phyloP scores from a whole-genome alignment of 78 protist genomes.

The Dictyostelium brefeldianum region DNA sequence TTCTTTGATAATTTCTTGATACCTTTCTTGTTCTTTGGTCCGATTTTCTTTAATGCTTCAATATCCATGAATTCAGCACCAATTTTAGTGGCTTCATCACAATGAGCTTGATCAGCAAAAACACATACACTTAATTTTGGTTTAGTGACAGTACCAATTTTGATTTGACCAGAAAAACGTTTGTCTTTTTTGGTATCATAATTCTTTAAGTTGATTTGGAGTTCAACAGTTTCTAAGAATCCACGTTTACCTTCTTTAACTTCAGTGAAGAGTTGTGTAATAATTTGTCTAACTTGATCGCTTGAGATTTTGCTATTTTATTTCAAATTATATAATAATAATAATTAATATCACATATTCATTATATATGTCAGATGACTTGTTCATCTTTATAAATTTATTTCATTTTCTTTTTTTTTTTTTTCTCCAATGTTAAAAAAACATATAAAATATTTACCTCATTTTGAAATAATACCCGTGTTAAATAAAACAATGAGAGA shows the following conservation, averaged over 20 bases:
- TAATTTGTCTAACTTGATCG: conserved; percentile 72
- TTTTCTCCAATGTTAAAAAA: background rate
- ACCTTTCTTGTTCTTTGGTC: conserved; percentile 99
- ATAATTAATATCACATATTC: no score
- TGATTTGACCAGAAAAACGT: conserved; percentile 98
- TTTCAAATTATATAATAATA: background rate
- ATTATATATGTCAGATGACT: no score
- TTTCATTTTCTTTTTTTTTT: background rate
- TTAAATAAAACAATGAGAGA: conserved; percentile 2
- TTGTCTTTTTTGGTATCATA: conserved; percentile 99
- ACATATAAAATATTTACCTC: conserved; percentile 9
- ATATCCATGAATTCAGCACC: conserved; percentile 94
- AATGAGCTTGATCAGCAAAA: conserved; percentile 96
- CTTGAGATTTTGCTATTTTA: conserved; percentile 67
- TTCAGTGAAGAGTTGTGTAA: conserved; percentile 24
- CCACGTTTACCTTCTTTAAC: conserved; percentile 47
- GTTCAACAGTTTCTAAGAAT: conserved; percentile 99
- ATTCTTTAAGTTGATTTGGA: conserved; percentile 99
- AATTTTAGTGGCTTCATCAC: conserved; percentile 91
- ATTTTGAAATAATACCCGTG: conserved; percentile 4
- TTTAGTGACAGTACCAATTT: conserved; percentile 88
- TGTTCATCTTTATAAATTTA: background rate
- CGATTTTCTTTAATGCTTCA: conserved; percentile 98
- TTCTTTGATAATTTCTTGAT: conserved; percentile 98
- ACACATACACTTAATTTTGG: conserved; percentile 94